A percentile compares a stretch with the other conserved stretches of the same genome.
phyloP scores from a whole-genome alignment of 768 basidiomycete genomes.

The Amanita pallidorosea region DNA sequence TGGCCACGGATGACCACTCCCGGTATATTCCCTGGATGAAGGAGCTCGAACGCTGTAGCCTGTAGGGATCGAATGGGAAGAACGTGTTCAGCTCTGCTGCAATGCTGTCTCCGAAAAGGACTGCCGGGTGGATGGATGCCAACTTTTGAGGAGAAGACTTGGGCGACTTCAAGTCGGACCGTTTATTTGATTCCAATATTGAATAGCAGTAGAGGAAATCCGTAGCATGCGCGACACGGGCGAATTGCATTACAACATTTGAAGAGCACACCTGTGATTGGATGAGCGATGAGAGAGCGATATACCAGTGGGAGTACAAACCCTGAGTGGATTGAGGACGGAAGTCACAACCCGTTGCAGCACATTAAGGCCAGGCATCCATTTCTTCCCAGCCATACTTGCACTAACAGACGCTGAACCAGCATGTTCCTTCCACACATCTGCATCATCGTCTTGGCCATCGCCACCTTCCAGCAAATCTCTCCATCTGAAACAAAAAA shows the following conservation, averaged over 20 bases:
- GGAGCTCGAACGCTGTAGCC: conserved; percentile 62
- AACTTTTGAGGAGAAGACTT: conserved; percentile 1
- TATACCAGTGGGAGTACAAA: conserved; percentile 18
- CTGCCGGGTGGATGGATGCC: conserved; percentile 12
- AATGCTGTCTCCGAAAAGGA: conserved; percentile 22
- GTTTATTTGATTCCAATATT: conserved; percentile 81
- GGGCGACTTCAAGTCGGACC: conserved; percentile 33
- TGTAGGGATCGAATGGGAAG: conserved; percentile 98
- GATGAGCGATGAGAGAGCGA: background rate
- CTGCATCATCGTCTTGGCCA: conserved; percentile 45
- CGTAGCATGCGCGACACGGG: conserved; percentile 82
- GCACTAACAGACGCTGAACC: background rate
- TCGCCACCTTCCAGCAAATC: conserved; percentile 60
- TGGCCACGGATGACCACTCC: conserved; percentile 81
- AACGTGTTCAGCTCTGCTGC: conserved; percentile 80
- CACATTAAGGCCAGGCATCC: conserved; percentile 76
- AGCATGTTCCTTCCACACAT: conserved; percentile 10
- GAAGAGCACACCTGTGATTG: conserved; percentile 66
- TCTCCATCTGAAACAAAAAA: conserved; percentile 97
- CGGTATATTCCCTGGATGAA: conserved; percentile 83
- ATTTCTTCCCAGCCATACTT: conserved; percentile 28
- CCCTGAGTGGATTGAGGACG: conserved; percentile 84
- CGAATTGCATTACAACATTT: conserved; percentile 88
- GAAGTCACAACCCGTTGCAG: conserved; percentile 75
- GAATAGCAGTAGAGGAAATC: conserved; percentile 92